Evolutionary conservation across 768 basidiomycete genomes (phyloP).

Genomic region (Boletus eberwhitei): DNA sequence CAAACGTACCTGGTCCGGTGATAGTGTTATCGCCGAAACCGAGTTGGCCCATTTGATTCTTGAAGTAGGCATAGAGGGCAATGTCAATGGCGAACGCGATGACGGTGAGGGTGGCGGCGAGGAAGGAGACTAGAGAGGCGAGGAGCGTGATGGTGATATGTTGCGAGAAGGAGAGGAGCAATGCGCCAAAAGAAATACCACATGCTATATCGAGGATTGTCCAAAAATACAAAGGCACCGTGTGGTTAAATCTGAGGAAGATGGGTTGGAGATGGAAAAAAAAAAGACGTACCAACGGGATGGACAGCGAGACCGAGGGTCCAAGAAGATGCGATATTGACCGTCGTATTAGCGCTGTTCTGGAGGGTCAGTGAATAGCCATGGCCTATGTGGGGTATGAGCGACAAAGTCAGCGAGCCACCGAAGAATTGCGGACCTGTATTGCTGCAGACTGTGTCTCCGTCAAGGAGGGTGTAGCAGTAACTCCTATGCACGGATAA

Average conservation of each 20-base stretch:
- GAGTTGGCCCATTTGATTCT: conserved; percentile 54
- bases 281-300: conserved; percentile 57
- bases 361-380: conserved; percentile 48
- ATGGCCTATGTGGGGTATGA: conserved; percentile 37
- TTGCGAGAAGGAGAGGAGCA: conserved; percentile 58
- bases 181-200: conserved; percentile 60
- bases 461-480: conserved; percentile 49
- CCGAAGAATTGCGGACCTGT: conserved; percentile 36
- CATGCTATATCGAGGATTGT: conserved; percentile 31
- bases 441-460: conserved; percentile 40
- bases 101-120: conserved; percentile 64
- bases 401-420: neutral
- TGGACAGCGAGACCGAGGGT: conserved; percentile 74
- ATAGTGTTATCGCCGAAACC: conserved; percentile 41
- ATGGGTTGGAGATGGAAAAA: neutral
- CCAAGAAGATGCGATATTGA: conserved; percentile 53
- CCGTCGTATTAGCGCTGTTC: conserved; percentile 24
- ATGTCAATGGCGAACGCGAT: conserved; percentile 78
- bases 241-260: neutral
- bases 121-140: conserved; percentile 53
- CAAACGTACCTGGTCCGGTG: conserved; percentile 58
- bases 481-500: conserved; percentile 46
- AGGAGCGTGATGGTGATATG: conserved; percentile 45
- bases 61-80: conserved; percentile 62
- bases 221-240: neutral